These are phyloP conservation scores for Chalciporus piperatus DNA, from an alignment of 768 basidiomycete species.

Conservation along the genomic window DNA sequence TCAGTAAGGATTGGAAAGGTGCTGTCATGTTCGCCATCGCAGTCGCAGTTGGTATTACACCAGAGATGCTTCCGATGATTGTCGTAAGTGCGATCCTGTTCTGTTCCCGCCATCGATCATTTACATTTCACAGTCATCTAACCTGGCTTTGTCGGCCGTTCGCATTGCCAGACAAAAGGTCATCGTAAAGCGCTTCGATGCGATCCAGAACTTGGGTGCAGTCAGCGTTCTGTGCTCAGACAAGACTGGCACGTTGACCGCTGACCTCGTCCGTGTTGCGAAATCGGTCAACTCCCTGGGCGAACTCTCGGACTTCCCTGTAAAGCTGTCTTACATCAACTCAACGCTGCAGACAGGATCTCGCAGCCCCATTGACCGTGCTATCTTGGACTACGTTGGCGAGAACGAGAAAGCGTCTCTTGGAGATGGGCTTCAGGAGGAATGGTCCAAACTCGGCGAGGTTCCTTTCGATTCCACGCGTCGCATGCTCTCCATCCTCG, in stretches of 20 bases:
- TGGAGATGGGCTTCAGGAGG: constrained; percentile 10
- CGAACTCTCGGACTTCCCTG: constrained; percentile 22
- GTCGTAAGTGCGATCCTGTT: constrained; percentile 18
- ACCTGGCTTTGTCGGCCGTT: constrained; percentile 55
- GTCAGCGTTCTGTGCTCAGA: constrained; percentile 57
- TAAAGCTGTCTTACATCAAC: constrained; percentile 31
- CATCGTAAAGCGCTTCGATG: constrained; percentile 60
- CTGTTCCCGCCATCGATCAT: background rate
- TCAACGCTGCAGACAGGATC: constrained; percentile 34
- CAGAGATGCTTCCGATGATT: constrained; percentile 35
- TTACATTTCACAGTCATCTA: constrained; percentile 49
- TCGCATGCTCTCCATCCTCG: constrained; percentile 35
- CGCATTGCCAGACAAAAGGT: constrained; percentile 58
- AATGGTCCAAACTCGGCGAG: constrained; percentile 33
- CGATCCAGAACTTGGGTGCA: constrained; percentile 59
- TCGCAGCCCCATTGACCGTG: constrained; percentile 36
- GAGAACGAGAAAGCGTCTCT: constrained; percentile 11
- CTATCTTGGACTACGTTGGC: constrained; percentile 28
- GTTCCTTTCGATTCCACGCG: constrained; percentile 37
- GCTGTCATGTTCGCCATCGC: constrained; percentile 33
- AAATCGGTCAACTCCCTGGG: constrained; percentile 24
- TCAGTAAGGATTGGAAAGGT: constrained; percentile 32
- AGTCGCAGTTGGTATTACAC: constrained; percentile 30
- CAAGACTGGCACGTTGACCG: constrained; percentile 62
- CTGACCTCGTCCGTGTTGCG: constrained; percentile 36